These are phyloP conservation scores for Cladophialophora immunda DNA, from an alignment of 2,329 filamentous ascomycete genomes.

Conservation along the genomic window DNA sequence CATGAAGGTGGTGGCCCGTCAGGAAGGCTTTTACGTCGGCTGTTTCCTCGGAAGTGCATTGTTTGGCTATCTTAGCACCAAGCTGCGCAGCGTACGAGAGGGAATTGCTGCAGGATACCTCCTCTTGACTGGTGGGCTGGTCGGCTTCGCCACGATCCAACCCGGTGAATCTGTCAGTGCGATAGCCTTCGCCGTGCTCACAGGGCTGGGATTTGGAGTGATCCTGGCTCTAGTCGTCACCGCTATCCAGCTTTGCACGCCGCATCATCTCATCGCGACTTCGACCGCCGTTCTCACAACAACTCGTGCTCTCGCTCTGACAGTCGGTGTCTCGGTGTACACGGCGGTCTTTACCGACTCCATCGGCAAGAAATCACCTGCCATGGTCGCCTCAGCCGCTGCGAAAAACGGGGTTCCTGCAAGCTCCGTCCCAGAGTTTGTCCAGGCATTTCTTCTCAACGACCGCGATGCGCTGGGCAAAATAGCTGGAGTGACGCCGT, in stretches of 20 bases:
- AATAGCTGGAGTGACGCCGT: slow-evolving; percentile 22
- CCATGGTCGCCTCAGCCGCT: too few relatives aligned
- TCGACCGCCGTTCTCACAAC: slow-evolving; percentile 13
- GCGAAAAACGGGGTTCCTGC: too few relatives aligned
- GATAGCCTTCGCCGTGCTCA: slow-evolving; percentile 13
- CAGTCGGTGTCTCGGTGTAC: too few relatives aligned
- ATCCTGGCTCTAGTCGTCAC: slow-evolving; percentile 20
- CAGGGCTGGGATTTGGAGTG: slow-evolving; percentile 21
- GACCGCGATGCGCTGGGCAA: slow-evolving; percentile 3
- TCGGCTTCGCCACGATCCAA: slow-evolving; percentile 23
- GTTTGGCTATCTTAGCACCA: slow-evolving; percentile 5
- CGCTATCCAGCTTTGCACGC: slow-evolving; percentile 21
- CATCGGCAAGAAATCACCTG: too few relatives aligned
- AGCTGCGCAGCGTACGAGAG: slow-evolving; percentile 14
- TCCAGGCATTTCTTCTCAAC: slow-evolving; percentile 15
- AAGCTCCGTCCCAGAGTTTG: too few relatives aligned
- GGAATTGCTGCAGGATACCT: slow-evolving; percentile 17
- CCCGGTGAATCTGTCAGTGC: slow-evolving; percentile 7
- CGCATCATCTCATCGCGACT: slow-evolving; percentile 25
- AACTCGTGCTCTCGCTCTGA: too few relatives aligned
- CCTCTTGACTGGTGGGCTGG: slow-evolving; percentile 7
- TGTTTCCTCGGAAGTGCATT: background rate
- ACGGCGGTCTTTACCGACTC: too few relatives aligned
- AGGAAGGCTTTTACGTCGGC: background rate
- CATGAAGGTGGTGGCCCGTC: slow-evolving; percentile 6